Evolutionary conservation across 345 rosid species (phyloP).

Genomic region (Citrus unshiu): DNA sequence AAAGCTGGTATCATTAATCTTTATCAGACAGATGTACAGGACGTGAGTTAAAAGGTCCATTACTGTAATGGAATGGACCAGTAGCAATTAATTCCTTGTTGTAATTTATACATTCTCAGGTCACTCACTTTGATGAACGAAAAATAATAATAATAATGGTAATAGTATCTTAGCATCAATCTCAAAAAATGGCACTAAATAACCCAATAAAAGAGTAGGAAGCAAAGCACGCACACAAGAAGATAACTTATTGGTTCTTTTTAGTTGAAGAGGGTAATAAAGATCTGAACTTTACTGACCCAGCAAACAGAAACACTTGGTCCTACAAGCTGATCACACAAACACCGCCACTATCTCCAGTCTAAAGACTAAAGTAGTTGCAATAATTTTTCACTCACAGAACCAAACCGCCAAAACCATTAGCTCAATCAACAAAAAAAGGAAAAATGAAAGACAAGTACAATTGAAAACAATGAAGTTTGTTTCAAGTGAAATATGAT

Average conservation of each 20-base stretch:
- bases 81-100: neutral
- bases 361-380: neutral
- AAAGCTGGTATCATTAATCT: neutral
- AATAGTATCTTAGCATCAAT: neutral
- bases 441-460: neutral
- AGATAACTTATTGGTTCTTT: neutral
- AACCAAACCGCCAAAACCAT: neutral
- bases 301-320: slow-evolving; percentile 3
- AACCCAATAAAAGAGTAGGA: slow-evolving; percentile 2
- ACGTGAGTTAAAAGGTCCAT: neutral
- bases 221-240: neutral
- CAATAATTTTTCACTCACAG: neutral
- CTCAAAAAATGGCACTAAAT: neutral
- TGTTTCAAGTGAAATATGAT: neutral
- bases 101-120: slow-evolving; percentile 1
- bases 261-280: neutral
- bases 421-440: neutral
- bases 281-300: slow-evolving; percentile 7
- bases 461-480: neutral
- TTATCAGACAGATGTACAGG: slow-evolving; percentile 3
- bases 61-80: neutral
- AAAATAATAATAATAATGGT: neutral
- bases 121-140: slow-evolving; percentile 13
- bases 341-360: neutral
- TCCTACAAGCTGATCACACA: slow-evolving; percentile 11